A percentile compares a stretch with the other conserved stretches of the same genome.
phyloP scores from a whole-genome alignment of 192 early-diverging fungal genomes.

The Coemansia sp. region DNA sequence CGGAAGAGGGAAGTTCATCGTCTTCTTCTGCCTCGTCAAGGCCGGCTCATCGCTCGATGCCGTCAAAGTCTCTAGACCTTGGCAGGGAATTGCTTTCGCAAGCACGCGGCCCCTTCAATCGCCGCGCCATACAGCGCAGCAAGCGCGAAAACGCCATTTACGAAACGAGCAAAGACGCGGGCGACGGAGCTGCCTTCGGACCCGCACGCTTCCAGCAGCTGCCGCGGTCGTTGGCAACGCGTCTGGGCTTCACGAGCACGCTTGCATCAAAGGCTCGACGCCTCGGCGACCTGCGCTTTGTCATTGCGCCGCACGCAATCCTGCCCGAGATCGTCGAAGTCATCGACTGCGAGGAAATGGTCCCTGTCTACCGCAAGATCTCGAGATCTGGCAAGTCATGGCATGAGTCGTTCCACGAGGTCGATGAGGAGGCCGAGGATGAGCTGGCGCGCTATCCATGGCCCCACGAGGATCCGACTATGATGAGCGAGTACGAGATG shows the following conservation, averaged over 20 bases:
- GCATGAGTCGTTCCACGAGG: constrained; percentile 55
- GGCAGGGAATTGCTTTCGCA: constrained; percentile 1
- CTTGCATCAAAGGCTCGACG: constrained; percentile 34
- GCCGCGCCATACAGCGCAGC: constrained; percentile 36
- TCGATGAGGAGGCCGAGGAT: constrained; percentile 32
- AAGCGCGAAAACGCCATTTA: constrained; percentile 41
- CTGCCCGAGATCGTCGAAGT: constrained; percentile 40
- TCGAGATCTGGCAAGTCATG: constrained; percentile 48
- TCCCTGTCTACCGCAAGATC: constrained; percentile 51
- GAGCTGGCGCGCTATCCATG: background rate
- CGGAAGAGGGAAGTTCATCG: background rate
- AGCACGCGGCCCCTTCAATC: constrained; percentile 23
- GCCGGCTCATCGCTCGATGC: constrained; percentile 6
- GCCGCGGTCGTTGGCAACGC: constrained; percentile 38
- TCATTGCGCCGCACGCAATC: constrained; percentile 41
- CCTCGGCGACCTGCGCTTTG: constrained; percentile 41
- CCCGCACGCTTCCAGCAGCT: constrained; percentile 45
- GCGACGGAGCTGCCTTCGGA: constrained; percentile 8
- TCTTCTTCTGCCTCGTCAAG: no score
- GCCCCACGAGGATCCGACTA: background rate
- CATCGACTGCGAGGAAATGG: constrained; percentile 41
- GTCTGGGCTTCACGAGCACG: constrained; percentile 37
- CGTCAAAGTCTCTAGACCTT: constrained; percentile 45
- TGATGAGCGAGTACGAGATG: constrained; percentile 53
- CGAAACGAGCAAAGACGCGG: constrained; percentile 2